Evolutionary conservation across 306 rosid species (phyloP).

Genomic region (Myrica gale): DNA sequence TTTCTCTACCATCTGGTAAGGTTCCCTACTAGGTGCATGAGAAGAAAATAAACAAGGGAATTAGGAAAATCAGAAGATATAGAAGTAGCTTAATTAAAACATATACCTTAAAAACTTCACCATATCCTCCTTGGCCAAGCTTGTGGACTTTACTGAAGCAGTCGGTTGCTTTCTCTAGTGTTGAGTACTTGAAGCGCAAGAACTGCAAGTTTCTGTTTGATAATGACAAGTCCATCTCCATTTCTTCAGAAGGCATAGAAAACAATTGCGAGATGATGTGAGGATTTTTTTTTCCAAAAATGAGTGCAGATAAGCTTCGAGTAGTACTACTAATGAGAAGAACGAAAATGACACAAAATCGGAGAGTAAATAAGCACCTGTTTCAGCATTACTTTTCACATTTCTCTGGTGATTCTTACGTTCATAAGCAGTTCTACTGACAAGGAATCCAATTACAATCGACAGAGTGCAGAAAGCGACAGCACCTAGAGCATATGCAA

Average conservation of each 20-base stretch:
- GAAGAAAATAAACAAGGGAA: background rate
- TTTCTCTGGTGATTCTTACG: background rate
- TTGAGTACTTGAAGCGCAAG: slow-evolving; percentile 37
- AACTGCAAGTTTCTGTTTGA: slow-evolving; percentile 15
- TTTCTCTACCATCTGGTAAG: slow-evolving; percentile 44
- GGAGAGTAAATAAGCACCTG: no score
- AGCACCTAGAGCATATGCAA: slow-evolving; percentile 5
- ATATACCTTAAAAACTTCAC: slow-evolving; percentile 44
- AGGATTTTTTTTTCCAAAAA: no score
- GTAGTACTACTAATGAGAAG: no score
- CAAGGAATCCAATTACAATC: slow-evolving; percentile 24
- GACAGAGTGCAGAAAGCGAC: slow-evolving; percentile 12
- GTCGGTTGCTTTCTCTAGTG: slow-evolving; percentile 39
- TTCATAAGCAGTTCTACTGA: slow-evolving; percentile 24
- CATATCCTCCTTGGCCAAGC: slow-evolving; percentile 47
- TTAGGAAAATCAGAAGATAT: background rate
- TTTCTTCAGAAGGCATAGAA: slow-evolving; percentile 6
- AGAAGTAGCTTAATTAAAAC: background rate
- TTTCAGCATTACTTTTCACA: slow-evolving; percentile 6
- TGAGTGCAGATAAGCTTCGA: no score
- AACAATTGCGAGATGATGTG: no score
- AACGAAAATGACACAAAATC: no score
- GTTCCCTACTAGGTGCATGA: slow-evolving; percentile 25
- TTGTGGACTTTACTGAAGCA: slow-evolving; percentile 31
- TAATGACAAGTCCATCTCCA: background rate